Base-by-base conservation (phyloP, 176 grass and related monocot genomes). In the Thalia dealbata region DNA sequence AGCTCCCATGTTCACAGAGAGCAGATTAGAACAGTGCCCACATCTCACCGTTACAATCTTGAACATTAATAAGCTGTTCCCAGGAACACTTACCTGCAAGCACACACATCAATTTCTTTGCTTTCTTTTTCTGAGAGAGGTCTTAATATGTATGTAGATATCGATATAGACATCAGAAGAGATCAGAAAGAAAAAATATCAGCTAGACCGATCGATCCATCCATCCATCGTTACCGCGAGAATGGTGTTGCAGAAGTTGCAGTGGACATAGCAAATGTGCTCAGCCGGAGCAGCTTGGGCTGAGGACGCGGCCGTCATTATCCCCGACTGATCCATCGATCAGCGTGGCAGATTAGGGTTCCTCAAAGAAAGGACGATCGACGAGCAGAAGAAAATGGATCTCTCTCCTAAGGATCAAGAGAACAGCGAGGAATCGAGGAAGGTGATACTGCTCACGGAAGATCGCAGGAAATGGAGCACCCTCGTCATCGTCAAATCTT, bases 231-330 rank as follows among this genome's bases (percentile, higher is more conserved):
- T 38, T 96, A 96, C 92, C 92, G 82, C 89, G 30, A 96, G 86
- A 75, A 96, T 80, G 72, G 89, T 96, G 84, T 85, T 87, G 82
- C 92, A 96, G 81, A 90, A 92, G 86, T 83, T 87, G 86, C 92
- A 96, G 65, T 92, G 86, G 70, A 96, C 89, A 79, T 96, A 96
- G 83, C 88, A 91, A 62, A 86, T 86, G 77, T 84, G 85, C 81
- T 91, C 91, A 38, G 32, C 32, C 11, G 45, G 45, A 10, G 11
- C 10, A 48, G 11, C 45, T 76, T 88, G 88, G n/a, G 72, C 43
- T 19, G 88, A 91, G 85, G 88, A 88, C 81, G 32, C 32, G 4
- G 32, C 32, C 32, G 32, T 2, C 32, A 38, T 72, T 51, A 69
- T 43, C 26, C 16, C 18, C 15, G 52, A 21, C 52, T 14, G 21